These are phyloP conservation scores for Thelonectria discophora DNA, from an alignment of 2,329 filamentous ascomycete genomes.

Conservation along the genomic window DNA sequence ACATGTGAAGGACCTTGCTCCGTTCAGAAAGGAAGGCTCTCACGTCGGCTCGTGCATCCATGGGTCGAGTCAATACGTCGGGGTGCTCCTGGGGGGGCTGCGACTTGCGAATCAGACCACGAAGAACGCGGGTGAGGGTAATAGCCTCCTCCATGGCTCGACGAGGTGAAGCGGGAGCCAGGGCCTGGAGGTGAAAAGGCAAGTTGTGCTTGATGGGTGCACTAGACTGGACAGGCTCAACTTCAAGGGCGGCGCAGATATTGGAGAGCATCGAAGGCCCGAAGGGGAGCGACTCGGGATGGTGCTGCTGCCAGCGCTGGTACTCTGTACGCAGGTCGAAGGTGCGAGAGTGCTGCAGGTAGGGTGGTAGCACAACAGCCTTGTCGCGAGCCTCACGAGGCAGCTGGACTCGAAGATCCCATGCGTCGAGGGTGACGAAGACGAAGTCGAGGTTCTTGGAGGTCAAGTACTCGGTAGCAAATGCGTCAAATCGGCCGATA, in stretches of 20 bases:
- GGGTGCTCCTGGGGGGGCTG: constrained; percentile 93
- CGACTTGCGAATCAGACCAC: constrained; percentile 93
- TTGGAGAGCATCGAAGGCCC: constrained; percentile 95
- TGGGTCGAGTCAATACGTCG: constrained; percentile 91
- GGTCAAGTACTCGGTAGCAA: constrained; percentile 89
- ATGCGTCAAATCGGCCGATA: constrained; percentile 92
- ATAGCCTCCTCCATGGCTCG: constrained; percentile 98
- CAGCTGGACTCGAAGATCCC: constrained; percentile 97
- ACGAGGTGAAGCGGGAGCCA: constrained; percentile 93
- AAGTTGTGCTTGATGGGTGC: constrained; percentile 99
- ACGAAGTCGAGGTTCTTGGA: constrained; percentile 95
- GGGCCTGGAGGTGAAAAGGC: constrained; percentile 94
- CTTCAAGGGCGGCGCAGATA: constrained; percentile 97
- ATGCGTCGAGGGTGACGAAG: constrained; percentile 97
- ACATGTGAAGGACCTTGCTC: constrained; percentile 98
- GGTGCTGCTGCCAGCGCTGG: constrained; percentile 97
- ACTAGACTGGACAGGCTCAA: constrained; percentile 96
- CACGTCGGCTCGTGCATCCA: constrained; percentile 97
- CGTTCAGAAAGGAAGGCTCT: constrained; percentile 94
- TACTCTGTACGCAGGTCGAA: constrained; percentile 98
- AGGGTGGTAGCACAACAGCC: constrained; percentile 93
- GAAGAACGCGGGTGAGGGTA: constrained; percentile 89
- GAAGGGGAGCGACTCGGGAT: constrained; percentile 96
- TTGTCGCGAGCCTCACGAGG: constrained; percentile 98
- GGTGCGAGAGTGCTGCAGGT: constrained; percentile 96